phyloP scores from a whole-genome alignment of 768 basidiomycete species.

The Pholiota molesta region DNA sequence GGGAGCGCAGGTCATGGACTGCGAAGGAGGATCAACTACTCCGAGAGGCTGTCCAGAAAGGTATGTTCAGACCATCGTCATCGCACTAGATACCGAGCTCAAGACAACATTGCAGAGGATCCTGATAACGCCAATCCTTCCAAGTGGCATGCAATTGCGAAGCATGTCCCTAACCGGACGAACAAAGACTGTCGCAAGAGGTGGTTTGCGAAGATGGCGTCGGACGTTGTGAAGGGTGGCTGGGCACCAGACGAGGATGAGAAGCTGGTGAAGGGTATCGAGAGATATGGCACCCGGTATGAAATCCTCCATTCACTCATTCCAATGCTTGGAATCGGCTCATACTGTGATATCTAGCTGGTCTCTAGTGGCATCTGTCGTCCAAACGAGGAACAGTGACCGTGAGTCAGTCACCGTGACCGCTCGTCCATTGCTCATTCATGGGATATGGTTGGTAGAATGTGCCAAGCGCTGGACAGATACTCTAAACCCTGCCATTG shows the following conservation, averaged over 20 bases:
- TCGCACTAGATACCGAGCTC: constrained; percentile 9
- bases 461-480: constrained; percentile 68
- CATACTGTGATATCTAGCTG: constrained; percentile 36
- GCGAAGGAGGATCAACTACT: constrained; percentile 55
- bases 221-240: constrained; percentile 62
- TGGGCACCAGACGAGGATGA: constrained; percentile 67
- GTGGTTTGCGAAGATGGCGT: constrained; percentile 68
- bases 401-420: constrained; percentile 41
- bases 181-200: constrained; percentile 69
- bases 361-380: constrained; percentile 60
- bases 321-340: constrained; percentile 1
- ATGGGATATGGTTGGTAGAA: constrained; percentile 35
- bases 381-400: constrained; percentile 60
- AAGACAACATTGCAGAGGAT: constrained; percentile 47
- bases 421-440: constrained; percentile 17
- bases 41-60: constrained; percentile 51
- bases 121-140: constrained; percentile 58
- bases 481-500: constrained; percentile 62
- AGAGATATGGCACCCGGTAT: constrained; percentile 58
- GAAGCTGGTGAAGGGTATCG: constrained; percentile 56
- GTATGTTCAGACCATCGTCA: constrained; percentile 27
- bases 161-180: constrained; percentile 61
- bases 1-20: constrained; percentile 57
- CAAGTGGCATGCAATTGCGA: constrained; percentile 66
- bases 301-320: constrained; percentile 7